Evolutionary conservation across 441 rosid species (phyloP).

Genomic region (Brassica hybrid): DNA sequence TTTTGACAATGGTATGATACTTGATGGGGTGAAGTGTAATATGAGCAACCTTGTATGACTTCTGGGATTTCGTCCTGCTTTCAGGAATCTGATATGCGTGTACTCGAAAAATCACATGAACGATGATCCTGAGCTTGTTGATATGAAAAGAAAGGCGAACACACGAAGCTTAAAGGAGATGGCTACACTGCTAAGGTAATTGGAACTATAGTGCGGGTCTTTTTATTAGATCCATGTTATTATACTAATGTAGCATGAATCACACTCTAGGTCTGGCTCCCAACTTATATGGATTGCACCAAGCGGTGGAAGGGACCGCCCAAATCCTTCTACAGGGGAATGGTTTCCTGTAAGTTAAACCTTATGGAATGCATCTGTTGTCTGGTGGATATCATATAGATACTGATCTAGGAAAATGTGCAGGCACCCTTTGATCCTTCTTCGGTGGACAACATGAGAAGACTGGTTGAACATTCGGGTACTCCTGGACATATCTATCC

Average conservation of each 20-base stretch:
- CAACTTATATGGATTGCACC: conserved; percentile 93
- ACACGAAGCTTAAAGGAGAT: conserved; percentile 95
- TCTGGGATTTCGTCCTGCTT: conserved; percentile 24
- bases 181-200: conserved; percentile 82
- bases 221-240: neutral
- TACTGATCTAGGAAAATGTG: conserved; percentile 46
- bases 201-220: neutral
- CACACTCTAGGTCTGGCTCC: conserved; percentile 72
- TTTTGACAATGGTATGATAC: conserved; percentile 40
- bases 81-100: conserved; percentile 94
- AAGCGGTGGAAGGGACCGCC: too few species aligned
- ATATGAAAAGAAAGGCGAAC: conserved; percentile 89
- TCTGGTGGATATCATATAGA: conserved; percentile 28
- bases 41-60: conserved; percentile 23
- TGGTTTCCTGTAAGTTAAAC: conserved; percentile 81
- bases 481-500: conserved; percentile 86
- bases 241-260: conserved; percentile 2
- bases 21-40: conserved; percentile 32
- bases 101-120: conserved; percentile 95
- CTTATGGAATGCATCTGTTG: neutral
- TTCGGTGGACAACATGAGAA: conserved; percentile 94
- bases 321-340: conserved; percentile 72
- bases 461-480: conserved; percentile 86
- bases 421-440: conserved; percentile 94
- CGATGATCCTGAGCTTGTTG: conserved; percentile 89